These are phyloP conservation scores for Plenodomus biglobosus DNA, from an alignment of 2,329 filamentous ascomycete genomes.

Conservation along the genomic window DNA sequence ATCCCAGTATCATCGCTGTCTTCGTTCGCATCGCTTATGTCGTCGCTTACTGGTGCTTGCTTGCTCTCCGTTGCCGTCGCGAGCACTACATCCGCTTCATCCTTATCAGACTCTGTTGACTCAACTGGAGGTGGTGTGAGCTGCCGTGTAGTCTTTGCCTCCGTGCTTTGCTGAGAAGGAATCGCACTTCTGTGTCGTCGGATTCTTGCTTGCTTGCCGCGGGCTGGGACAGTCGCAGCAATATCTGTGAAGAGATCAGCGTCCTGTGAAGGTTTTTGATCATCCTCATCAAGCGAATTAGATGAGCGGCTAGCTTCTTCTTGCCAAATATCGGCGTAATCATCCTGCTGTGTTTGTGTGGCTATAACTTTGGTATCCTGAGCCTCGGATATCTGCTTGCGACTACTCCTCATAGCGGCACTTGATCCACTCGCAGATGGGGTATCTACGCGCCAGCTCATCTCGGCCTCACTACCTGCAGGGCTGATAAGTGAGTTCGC, in stretches of 20 bases:
- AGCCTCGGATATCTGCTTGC: constrained; percentile 1
- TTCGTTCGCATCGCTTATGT: constrained; percentile 23
- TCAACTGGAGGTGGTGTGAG: constrained; percentile 3
- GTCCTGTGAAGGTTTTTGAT: constrained; percentile 20
- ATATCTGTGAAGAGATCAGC: constrained; percentile 42
- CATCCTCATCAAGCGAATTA: constrained; percentile 18
- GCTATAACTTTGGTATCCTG: neutral
- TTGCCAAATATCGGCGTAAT: constrained; percentile 50
- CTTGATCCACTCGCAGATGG: constrained; percentile 5
- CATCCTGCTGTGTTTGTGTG: constrained; percentile 11
- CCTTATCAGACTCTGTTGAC: constrained; percentile 7
- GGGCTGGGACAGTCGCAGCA: constrained; percentile 33
- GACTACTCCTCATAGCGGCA: constrained; percentile 2
- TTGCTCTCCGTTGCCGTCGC: constrained; percentile 6
- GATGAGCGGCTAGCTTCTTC: constrained; percentile 50
- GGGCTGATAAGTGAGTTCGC: constrained; percentile 33
- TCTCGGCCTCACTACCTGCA: constrained; percentile 36
- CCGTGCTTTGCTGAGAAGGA: constrained; percentile 45
- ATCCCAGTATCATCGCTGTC: constrained; percentile 42
- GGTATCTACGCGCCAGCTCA: constrained; percentile 37
- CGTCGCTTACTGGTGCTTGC: constrained; percentile 14
- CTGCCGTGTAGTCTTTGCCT: constrained; percentile 30
- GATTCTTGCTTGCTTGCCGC: constrained; percentile 47
- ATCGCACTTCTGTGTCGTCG: constrained; percentile 47
- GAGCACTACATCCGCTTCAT: constrained; percentile 19